Conservation (phyloP, 75 land plant genomes). For the Cunninghamia lanceolata region DNA sequence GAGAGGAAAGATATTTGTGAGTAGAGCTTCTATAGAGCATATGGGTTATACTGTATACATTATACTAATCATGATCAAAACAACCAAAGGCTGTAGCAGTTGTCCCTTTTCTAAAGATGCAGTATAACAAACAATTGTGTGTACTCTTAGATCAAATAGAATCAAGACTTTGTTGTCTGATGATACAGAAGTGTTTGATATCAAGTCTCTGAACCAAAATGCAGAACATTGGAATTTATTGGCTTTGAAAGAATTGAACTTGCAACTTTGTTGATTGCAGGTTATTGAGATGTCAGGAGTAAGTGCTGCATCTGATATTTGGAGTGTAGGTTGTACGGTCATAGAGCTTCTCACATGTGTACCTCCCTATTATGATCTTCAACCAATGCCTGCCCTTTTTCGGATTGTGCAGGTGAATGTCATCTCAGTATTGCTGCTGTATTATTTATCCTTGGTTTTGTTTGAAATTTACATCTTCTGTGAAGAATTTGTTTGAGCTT, state of each 20-base stretch:
- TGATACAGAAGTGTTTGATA: not conserved
- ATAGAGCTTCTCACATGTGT: slow-evolving; percentile 97
- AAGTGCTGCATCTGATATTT: slow-evolving; percentile 98
- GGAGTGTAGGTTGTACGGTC: slow-evolving; percentile 99
- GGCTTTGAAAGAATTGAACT: not conserved
- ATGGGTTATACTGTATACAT: not conserved
- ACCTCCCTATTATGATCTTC: slow-evolving; percentile 97
- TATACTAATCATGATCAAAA: not conserved
- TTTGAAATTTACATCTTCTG: slow-evolving; percentile 6
- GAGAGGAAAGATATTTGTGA: not conserved
- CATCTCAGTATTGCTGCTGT: slow-evolving; percentile 6
- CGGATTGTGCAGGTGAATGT: slow-evolving; percentile 93
- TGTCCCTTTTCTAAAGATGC: not conserved
- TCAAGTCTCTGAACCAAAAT: not conserved
- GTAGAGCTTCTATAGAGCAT: not conserved
- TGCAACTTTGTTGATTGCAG: slow-evolving; percentile 30
- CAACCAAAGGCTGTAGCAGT: not conserved
- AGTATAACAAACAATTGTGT: not conserved
- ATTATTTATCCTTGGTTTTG: not conserved
- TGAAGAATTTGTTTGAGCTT: not conserved
- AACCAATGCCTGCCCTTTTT: slow-evolving; percentile 97
- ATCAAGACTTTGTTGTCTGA: not conserved
- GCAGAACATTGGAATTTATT: not conserved
- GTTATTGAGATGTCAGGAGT: slow-evolving; percentile 99
- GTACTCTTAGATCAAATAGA: not conserved